These are phyloP conservation scores for Ogataea hybrid DNA, from an alignment of 1,139 yeast genomes.

Conservation along the genomic window DNA sequence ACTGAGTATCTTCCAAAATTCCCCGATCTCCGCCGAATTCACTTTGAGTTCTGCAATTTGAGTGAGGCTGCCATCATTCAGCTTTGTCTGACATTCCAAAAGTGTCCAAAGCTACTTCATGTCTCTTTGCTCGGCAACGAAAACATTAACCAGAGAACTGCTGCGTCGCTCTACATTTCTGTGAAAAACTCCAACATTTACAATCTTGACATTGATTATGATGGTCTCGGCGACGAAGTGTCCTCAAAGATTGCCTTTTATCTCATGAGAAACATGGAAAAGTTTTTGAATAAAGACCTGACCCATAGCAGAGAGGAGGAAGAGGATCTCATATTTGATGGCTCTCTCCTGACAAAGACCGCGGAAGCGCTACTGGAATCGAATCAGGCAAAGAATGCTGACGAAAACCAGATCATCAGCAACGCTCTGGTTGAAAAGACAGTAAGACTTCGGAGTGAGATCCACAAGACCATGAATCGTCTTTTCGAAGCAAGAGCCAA, in stretches of 20 bases:
- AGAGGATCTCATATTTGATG: conserved; percentile 53
- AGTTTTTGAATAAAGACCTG: conserved; percentile 44
- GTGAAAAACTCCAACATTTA: conserved; percentile 70
- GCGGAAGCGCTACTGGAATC: conserved; percentile 54
- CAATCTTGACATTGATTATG: conserved; percentile 76
- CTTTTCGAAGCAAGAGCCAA: conserved; percentile 56
- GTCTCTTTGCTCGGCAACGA: conserved; percentile 71
- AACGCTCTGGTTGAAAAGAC: conserved; percentile 53
- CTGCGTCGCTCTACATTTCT: conserved; percentile 72
- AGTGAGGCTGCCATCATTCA: conserved; percentile 61
- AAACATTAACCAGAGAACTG: conserved; percentile 51
- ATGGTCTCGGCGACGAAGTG: conserved; percentile 64
- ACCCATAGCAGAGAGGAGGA: conserved; percentile 19
- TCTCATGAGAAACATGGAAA: conserved; percentile 81
- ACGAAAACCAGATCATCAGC: conserved; percentile 37
- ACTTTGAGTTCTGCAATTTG: conserved; percentile 72
- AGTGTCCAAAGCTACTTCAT: conserved; percentile 68
- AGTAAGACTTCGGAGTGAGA: conserved; percentile 50
- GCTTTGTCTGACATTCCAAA: conserved; percentile 67
- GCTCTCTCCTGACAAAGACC: conserved; percentile 59
- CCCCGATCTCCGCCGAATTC: conserved; percentile 65
- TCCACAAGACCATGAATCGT: conserved; percentile 59
- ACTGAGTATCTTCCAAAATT: conserved; percentile 64
- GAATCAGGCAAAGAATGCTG: conserved; percentile 27
- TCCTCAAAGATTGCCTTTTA: conserved; percentile 78